Conservation (phyloP, 441 rosid genomes). For the Pelargonium australe region DNA sequence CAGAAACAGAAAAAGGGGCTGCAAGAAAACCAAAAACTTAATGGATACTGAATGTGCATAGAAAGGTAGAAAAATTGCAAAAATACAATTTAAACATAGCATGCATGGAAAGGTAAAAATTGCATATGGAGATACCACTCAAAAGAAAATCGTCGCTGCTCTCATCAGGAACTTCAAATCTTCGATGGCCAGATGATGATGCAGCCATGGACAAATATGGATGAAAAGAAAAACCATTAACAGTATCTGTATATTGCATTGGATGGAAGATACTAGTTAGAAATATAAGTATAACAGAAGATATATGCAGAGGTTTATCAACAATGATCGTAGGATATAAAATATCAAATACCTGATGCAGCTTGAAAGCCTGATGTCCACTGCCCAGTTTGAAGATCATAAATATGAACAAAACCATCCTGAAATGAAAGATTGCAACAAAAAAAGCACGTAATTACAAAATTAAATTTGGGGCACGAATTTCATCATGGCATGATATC, state of each 20-base stretch:
- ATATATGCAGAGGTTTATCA: constrained; percentile 10
- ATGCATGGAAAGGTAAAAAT: not conserved
- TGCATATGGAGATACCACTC: constrained; percentile 34
- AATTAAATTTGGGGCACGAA: constrained; percentile 1
- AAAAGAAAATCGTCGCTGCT: constrained; percentile 33
- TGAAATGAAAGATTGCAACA: constrained; percentile 20
- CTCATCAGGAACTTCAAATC: constrained; percentile 55
- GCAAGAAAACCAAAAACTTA: no score
- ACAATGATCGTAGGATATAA: constrained; percentile 9
- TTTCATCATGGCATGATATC: not conserved
- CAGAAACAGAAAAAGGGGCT: no score
- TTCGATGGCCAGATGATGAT: constrained; percentile 83
- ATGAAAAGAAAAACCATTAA: constrained; percentile 78
- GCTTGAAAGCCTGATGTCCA: constrained; percentile 88
- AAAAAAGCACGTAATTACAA: not conserved
- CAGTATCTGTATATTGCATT: constrained; percentile 50
- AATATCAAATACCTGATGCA: constrained; percentile 52
- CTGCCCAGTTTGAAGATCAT: constrained; percentile 81
- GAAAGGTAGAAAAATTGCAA: not conserved
- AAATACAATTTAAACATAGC: not conserved
- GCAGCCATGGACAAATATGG: constrained; percentile 87
- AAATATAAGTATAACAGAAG: constrained; percentile 7
- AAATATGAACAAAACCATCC: constrained; percentile 91
- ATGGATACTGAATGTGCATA: not conserved
- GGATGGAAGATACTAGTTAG: constrained; percentile 13